Evolutionary conservation across 345 rosid species (phyloP).

Genomic region (Bretschneidera sinensis): DNA sequence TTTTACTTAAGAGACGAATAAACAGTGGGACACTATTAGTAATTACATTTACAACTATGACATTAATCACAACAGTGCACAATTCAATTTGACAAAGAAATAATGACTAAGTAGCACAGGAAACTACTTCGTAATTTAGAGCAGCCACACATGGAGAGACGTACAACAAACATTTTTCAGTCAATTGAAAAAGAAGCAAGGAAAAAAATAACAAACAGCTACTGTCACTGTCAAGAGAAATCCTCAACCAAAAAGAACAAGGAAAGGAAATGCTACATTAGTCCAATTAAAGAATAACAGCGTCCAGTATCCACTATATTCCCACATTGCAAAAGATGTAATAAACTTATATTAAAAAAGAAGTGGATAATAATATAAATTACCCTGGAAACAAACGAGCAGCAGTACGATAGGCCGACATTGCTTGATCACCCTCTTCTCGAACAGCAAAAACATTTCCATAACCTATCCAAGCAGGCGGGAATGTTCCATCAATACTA

Average conservation of each 20-base stretch:
- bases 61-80: conserved; percentile 1
- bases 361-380: conserved; percentile 8
- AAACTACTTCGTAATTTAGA: neutral
- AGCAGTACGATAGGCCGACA: conserved; percentile 92
- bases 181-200: neutral
- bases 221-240: neutral
- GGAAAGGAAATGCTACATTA: neutral
- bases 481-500: conserved; percentile 67
- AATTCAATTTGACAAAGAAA: neutral
- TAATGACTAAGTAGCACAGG: neutral
- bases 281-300: no score
- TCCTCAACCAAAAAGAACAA: neutral
- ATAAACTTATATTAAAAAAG: neutral
- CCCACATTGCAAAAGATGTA: no score
- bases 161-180: neutral
- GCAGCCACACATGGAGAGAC: neutral
- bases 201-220: neutral
- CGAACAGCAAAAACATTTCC: conserved; percentile 89
- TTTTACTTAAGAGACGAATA: conserved; percentile 11
- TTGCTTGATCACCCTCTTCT: conserved; percentile 97
- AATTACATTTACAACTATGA: neutral
- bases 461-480: conserved; percentile 92
- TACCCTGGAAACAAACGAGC: conserved; percentile 99
- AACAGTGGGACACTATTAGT: neutral
- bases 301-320: no score